Evolutionary conservation across 306 rosid genomes (phyloP).

Genomic region (Rosa multiflora): DNA sequence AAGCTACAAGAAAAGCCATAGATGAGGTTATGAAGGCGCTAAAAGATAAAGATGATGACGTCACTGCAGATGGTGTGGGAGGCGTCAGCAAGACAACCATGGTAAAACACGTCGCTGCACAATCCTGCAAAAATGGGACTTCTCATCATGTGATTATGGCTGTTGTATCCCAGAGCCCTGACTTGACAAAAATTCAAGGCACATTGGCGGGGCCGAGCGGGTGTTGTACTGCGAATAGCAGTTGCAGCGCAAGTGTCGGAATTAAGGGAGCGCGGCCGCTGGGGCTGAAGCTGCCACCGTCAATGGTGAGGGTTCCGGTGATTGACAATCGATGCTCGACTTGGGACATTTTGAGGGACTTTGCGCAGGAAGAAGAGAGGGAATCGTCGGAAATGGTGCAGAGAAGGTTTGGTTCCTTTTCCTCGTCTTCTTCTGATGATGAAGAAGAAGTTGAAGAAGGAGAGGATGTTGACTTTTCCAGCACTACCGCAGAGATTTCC

Average conservation of each 20-base stretch:
- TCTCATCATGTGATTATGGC: too few species aligned
- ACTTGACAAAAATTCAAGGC: too few species aligned
- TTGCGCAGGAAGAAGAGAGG: slow-evolving; percentile 44
- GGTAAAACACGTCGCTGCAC: too few species aligned
- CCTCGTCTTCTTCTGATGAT: neutral
- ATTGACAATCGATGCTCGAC: slow-evolving; percentile 55
- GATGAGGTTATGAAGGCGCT: too few species aligned
- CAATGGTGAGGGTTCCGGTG: slow-evolving; percentile 38
- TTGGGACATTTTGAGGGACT: slow-evolving; percentile 72
- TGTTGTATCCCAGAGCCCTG: too few species aligned
- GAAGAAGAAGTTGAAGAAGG: slow-evolving; percentile 21
- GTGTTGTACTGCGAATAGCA: slow-evolving; percentile 13
- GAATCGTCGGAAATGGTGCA: neutral
- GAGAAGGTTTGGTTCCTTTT: slow-evolving; percentile 14
- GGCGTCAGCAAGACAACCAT: too few species aligned
- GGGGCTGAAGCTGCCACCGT: slow-evolving; percentile 75
- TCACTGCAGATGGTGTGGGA: too few species aligned
- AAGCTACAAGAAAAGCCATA: too few species aligned
- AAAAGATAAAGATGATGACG: too few species aligned
- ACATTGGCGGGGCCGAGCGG: slow-evolving; percentile 31
- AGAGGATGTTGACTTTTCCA: slow-evolving; percentile 45
- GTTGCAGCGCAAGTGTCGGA: slow-evolving; percentile 39
- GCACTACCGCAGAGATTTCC: slow-evolving; percentile 61
- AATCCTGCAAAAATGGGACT: too few species aligned
- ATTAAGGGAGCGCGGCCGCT: slow-evolving; percentile 78